Percentiles rank a stretch among this genome's conserved stretches.
Conservation (phyloP, 106 monocot species). For the Apostasia shenzhenica region DNA sequence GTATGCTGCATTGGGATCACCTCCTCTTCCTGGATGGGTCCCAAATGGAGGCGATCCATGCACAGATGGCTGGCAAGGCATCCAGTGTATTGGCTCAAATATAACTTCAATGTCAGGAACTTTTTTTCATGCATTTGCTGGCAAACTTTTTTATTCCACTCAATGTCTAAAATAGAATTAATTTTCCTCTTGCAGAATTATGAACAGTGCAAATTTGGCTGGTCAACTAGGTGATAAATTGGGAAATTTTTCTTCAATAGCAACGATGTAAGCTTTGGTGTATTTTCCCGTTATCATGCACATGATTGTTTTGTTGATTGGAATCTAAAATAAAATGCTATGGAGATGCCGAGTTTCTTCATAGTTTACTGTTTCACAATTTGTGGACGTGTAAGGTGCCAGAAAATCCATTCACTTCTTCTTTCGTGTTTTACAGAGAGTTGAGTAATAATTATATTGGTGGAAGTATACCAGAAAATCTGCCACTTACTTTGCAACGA, state of each 20-base stretch:
- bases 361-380: background rate
- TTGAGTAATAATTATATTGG: conserved; percentile 98
- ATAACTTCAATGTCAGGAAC: conserved; percentile 67
- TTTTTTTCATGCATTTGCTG: background rate
- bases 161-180: background rate
- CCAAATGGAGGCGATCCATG: conserved; percentile 91
- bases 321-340: background rate
- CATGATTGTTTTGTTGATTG: background rate
- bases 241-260: conserved; percentile 72
- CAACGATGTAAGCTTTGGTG: conserved; percentile 50
- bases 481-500: conserved; percentile 63
- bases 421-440: conserved; percentile 45
- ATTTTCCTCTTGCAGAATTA: conserved; percentile 35
- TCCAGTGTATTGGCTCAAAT: conserved; percentile 68
- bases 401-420: background rate
- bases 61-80: conserved; percentile 75
- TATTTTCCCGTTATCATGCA: background rate
- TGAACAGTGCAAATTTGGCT: conserved; percentile 83
- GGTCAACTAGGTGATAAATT: conserved; percentile 74
- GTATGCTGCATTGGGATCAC: conserved; percentile 74
- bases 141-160: conserved; percentile 4
- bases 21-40: conserved; percentile 84
- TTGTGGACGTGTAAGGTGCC: too few species aligned
- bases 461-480: conserved; percentile 78
- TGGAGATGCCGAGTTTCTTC: conserved; percentile 3